Conservation (phyloP, 1,139 yeast genomes). For the Candida tetrigidarum region DNA sequence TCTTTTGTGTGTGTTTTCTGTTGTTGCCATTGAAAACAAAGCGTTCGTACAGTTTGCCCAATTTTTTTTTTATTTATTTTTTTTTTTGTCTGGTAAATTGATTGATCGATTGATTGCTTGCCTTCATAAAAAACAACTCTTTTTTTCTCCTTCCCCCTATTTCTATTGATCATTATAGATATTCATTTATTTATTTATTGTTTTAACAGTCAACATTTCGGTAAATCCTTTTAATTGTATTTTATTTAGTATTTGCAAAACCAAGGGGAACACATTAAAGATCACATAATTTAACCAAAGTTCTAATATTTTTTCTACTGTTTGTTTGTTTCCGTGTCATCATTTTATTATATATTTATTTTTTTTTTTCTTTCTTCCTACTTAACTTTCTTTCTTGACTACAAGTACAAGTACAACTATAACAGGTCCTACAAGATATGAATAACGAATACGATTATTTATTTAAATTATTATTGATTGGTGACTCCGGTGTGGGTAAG, state of each 20-base stretch:
- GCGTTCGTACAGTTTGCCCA: conserved; percentile 1
- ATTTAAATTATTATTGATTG: conserved; percentile 90
- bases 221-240: not conserved
- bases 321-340: conserved; percentile 10
- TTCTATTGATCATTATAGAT: not conserved
- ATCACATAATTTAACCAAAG: not conserved
- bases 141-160: not conserved
- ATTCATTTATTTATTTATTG: not conserved
- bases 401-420: not conserved
- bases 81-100: not conserved
- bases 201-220: not conserved
- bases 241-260: not conserved
- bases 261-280: conserved; percentile 4
- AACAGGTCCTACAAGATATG: conserved; percentile 36
- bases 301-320: not conserved
- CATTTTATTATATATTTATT: conserved; percentile 4
- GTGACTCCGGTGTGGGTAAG: conserved; percentile 98
- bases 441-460: conserved; percentile 95
- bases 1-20: not conserved
- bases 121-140: not conserved
- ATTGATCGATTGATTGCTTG: not conserved
- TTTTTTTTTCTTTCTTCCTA: conserved; percentile 5
- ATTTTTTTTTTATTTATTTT: not conserved
- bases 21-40: conserved; percentile 4
- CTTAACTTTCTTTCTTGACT: not conserved